phyloP scores from a whole-genome alignment of 768 basidiomycete species.

The Naganishia friedmannii region DNA sequence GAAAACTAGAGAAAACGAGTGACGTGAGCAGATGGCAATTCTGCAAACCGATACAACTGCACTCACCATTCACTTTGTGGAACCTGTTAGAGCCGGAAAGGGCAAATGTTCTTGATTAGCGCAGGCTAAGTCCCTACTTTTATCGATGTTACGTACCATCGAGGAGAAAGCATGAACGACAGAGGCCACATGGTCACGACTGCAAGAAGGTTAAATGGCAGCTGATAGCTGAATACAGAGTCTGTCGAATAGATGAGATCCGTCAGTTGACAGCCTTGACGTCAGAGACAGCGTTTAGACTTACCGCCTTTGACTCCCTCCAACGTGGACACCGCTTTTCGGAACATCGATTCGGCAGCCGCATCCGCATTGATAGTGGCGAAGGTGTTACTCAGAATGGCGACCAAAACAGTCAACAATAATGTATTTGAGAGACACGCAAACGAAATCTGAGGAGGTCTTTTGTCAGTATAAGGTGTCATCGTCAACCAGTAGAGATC shows the following conservation, averaged over 20 bases:
- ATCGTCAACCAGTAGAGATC: background rate
- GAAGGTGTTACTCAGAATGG: constrained; percentile 89
- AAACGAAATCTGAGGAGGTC: constrained; percentile 64
- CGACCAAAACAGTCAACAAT: constrained; percentile 64
- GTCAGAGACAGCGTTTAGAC: background rate
- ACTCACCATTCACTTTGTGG: constrained; percentile 69
- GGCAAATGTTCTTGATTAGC: background rate
- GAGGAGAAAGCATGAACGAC: constrained; percentile 78
- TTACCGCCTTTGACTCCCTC: constrained; percentile 65
- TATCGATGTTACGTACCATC: constrained; percentile 59
- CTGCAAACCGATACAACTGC: too few species aligned
- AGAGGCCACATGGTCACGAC: constrained; percentile 81
- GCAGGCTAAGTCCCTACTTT: background rate
- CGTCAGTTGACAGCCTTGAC: background rate
- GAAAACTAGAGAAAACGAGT: constrained; percentile 20
- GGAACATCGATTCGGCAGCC: constrained; percentile 90
- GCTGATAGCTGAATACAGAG: constrained; percentile 87
- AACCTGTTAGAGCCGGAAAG: constrained; percentile 54
- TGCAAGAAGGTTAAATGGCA: constrained; percentile 86
- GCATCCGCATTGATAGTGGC: constrained; percentile 90
- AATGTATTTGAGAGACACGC: constrained; percentile 90
- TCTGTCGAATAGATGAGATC: constrained; percentile 54
- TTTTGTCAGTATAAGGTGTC: background rate
- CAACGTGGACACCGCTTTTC: constrained; percentile 86
- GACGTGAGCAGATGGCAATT: background rate